Percentiles rank a stretch among this genome's conserved stretches.
Evolutionary conservation across 2,329 filamentous ascomycete species (phyloP).

Genomic region (Grosmannia penicillata): DNA sequence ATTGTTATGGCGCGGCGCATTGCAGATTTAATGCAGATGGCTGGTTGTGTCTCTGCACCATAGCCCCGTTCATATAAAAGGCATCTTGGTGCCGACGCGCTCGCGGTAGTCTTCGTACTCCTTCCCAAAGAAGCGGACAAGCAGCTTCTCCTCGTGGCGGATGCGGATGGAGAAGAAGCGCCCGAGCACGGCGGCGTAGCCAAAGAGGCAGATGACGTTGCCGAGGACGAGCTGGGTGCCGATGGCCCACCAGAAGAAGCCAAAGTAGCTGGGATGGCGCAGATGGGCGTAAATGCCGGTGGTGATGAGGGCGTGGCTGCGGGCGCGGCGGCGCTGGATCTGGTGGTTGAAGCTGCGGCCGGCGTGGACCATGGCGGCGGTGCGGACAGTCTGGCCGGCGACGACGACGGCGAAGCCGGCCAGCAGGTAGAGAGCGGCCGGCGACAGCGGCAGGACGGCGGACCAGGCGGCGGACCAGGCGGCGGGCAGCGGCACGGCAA

Average conservation of each 20-base stretch:
- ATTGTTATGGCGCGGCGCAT: too few relatives aligned
- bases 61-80: conserved; percentile 40
- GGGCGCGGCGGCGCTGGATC: conserved; percentile 55
- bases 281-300: conserved; percentile 61
- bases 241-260: conserved; percentile 97
- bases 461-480: conserved; percentile 7
- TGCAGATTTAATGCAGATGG: too few relatives aligned
- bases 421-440: too few relatives aligned
- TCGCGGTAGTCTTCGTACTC: conserved; percentile 65
- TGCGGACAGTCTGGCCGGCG: conserved; percentile 61
- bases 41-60: neutral
- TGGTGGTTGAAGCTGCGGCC: conserved; percentile 86
- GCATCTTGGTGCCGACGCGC: conserved; percentile 64
- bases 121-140: conserved; percentile 70
- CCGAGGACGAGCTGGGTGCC: conserved; percentile 85
- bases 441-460: neutral
- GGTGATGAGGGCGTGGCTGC: conserved; percentile 67
- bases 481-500: too few relatives aligned
- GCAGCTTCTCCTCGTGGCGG: conserved; percentile 58
- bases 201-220: conserved; percentile 64
- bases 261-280: conserved; percentile 88
- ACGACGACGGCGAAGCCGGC: conserved; percentile 42
- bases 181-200: conserved; percentile 66
- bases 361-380: conserved; percentile 77
- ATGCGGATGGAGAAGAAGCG: conserved; percentile 69